A percentile compares a stretch with the other conserved stretches of the same genome.
phyloP scores from a whole-genome alignment of 345 rosid species.

The Trapa incisa region DNA sequence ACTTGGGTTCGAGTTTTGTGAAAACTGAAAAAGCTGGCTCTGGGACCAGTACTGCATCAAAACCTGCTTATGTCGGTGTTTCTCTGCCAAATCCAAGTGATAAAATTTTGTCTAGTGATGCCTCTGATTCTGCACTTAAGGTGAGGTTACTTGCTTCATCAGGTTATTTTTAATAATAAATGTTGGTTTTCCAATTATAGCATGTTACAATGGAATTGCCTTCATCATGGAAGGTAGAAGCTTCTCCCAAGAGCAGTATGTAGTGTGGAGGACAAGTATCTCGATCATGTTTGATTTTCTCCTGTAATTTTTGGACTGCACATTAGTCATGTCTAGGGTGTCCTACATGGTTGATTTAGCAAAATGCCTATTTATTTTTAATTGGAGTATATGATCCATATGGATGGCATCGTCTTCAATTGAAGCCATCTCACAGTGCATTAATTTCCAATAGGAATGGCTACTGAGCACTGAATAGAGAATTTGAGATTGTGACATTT shows the following conservation, averaged over 20 bases:
- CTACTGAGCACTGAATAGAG: not conserved
- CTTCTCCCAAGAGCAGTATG: not conserved
- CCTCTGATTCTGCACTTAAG: slow-evolving; percentile 56
- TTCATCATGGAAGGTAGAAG: not conserved
- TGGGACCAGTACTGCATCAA: slow-evolving; percentile 24
- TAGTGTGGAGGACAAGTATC: not conserved
- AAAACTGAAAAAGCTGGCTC: slow-evolving; percentile 59
- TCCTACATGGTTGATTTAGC: not conserved
- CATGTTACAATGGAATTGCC: not conserved
- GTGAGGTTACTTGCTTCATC: slow-evolving; percentile 24
- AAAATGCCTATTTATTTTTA: not conserved
- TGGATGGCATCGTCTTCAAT: not conserved
- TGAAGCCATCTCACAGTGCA: not conserved
- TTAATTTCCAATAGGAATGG: not conserved
- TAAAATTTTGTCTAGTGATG: slow-evolving; percentile 26
- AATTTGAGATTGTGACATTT: not conserved
- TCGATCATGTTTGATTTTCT: not conserved
- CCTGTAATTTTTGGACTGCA: not conserved
- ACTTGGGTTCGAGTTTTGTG: slow-evolving; percentile 55
- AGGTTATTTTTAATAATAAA: not conserved
- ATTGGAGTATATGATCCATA: not conserved
- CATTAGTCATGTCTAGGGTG: not conserved
- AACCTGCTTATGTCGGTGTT: slow-evolving; percentile 82
- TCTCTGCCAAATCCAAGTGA: slow-evolving; percentile 55
- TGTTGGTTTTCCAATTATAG: not conserved